Base-by-base conservation (phyloP, 257 asterid genomes). In the Solanum bulbocastanum region DNA sequence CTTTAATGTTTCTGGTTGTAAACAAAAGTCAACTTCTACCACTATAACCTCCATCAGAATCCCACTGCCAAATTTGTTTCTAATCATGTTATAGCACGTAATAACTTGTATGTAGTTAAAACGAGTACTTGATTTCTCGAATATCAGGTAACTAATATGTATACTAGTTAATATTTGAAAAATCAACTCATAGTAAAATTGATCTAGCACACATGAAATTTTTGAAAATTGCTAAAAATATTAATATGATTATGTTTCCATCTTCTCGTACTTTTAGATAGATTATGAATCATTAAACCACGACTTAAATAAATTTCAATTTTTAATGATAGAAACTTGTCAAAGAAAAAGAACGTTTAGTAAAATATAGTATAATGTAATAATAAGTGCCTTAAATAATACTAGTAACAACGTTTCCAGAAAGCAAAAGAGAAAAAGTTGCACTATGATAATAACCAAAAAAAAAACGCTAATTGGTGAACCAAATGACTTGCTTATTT, bases 11-110 rank as follows among this genome's bases (percentile, higher is more conserved):
- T 81, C 69, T 81, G 69, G 69, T 30, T 81, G 85, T 30, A 81
- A 49, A 30, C 12, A 81, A 46, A 74, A 81, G 85, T 81, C 85
- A 46, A 81, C 85, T 49, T 49, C 42, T 30, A 81, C 85, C 85
- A 81, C 44, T 81, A 81, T 46, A 81, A 49, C 69, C 69, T 81
- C 42, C 42, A 18, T 46, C 42, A 49, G 30, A 81, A 81, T 81
- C 69, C 85, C 85, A 81, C 85, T 30, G 42, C 8, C 69, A 81
- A 81, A 14, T 30, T 46, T 81, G 85, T 46, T 81, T 30, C 85
- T 81, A 81, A 81, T 79, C 85, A 79, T 79, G 5, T 44, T 79
- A 9, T 27, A 44, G 40, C 85, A 79, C 85, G 66, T 44, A 79
- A 15, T 44, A 13, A 8, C 40, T 15, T 25, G 4, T 79, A 27